Percentiles rank a stretch among this genome's conserved stretches.
These are phyloP conservation scores for Lathyrus tuberosus DNA, from an alignment of 306 rosid species.

Conservation along the genomic window DNA sequence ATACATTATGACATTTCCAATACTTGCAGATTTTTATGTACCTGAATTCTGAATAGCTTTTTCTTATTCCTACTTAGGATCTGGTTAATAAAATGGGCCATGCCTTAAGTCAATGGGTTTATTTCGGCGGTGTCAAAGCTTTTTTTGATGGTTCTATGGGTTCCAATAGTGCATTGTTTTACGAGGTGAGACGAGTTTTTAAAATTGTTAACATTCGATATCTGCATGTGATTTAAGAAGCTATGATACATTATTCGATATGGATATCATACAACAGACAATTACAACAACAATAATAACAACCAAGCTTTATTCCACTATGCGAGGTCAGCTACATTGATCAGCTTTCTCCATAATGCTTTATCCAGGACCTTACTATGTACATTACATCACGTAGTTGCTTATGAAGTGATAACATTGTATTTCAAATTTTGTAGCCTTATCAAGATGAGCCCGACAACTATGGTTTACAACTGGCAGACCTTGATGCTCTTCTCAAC, in stretches of 20 bases:
- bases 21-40: conserved; percentile 6
- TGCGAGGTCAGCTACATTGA: too few species aligned
- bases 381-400: neutral
- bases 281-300: too few species aligned
- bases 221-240: too few species aligned
- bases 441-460: conserved; percentile 69
- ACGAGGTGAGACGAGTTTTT: conserved; percentile 67
- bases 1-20: neutral
- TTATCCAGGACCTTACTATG: neutral
- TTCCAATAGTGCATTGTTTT: conserved; percentile 75
- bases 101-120: conserved; percentile 72
- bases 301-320: too few species aligned
- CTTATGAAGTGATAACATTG: neutral
- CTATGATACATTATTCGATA: too few species aligned
- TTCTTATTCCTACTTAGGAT: conserved; percentile 51
- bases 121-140: conserved; percentile 90
- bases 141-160: conserved; percentile 92
- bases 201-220: conserved; percentile 19
- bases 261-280: too few species aligned
- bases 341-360: too few species aligned
- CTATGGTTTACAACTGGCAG: conserved; percentile 64
- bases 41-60: conserved; percentile 9
- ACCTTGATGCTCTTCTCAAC: conserved; percentile 64
- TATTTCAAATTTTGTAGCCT: conserved; percentile 57
- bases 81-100: conserved; percentile 59